Evolutionary conservation across 352 stramenopile species (phyloP), one percentile per base, ranked within the genome.

Genomic region (Pythium scleroteichum): DNA sequence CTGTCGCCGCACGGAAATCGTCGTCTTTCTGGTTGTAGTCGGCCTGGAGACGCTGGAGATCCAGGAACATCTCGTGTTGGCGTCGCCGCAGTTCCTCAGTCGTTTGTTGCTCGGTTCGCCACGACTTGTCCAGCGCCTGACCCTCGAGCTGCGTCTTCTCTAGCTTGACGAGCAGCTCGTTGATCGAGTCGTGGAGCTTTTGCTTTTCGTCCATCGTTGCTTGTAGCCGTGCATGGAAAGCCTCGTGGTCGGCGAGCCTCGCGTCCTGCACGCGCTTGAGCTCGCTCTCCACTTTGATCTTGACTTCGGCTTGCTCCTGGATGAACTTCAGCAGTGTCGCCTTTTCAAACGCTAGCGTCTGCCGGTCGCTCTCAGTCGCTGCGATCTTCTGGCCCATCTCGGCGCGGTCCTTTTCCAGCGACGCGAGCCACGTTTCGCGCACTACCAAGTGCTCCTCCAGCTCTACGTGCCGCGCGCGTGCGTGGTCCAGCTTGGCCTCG

Each of bases 261-360:
- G 73, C 66, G n/a, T 82, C 68, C 40, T 87, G 76, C 13, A 77
- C 53, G 8, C 75, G 71, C 64, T 88, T 79, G 1, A 85, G 22
- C 54, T 70, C 65, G 13, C 76, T 74, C 14, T 93, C 79, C 9
- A 87, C 27, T 19, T 79, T 71, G 40, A 90, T 84, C 44, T 90
- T 91, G 42, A 68, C 63, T 54, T 90, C 79, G 1, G 81, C 82
- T 55, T 91, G 81, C 29, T 90, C 77, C 19, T 91, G 83, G 22
- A 91, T 87, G 49, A 81, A 91, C 47, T 85, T 85, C 53, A 93
- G 69, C 33, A 93, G 58, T 27, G 76, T 88, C 2, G 81, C 71
- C 45, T 91, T 90, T 60, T 93, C 84, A 26, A 81, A 87, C 14
- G 75, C 77, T 14, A 72, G 68, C 16, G 76, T 90, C 56, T 89